phyloP scores from a whole-genome alignment of 257 asterid species.

The Parsonsia alboflavescens region DNA sequence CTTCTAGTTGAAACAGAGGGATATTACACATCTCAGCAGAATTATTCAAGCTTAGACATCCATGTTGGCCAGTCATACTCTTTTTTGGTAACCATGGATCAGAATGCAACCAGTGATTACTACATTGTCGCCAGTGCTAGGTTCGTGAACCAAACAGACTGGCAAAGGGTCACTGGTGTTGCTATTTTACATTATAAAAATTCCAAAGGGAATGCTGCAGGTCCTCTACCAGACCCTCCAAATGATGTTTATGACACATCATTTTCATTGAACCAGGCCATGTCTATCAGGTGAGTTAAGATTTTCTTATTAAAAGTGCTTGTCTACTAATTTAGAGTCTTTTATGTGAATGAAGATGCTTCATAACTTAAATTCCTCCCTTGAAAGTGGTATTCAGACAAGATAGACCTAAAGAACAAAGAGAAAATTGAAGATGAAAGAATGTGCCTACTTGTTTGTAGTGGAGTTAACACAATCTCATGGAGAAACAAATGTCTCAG shows the following conservation, averaged over 20 bases:
- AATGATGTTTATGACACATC: constrained; percentile 55
- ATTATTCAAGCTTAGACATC: constrained; percentile 68
- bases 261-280: constrained; percentile 74
- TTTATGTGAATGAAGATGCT: neutral
- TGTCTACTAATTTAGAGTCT: neutral
- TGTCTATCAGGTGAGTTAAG: constrained; percentile 62
- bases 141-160: constrained; percentile 76
- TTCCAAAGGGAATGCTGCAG: constrained; percentile 63
- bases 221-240: constrained; percentile 93
- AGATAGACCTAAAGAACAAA: neutral
- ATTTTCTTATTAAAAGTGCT: neutral
- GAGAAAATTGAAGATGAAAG: neutral
- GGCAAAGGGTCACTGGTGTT: constrained; percentile 92
- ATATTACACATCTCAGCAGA: constrained; percentile 75
- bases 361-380: neutral
- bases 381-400: neutral
- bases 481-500: neutral
- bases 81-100: constrained; percentile 83
- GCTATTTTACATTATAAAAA: constrained; percentile 80
- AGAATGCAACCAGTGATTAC: constrained; percentile 94
- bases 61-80: constrained; percentile 93
- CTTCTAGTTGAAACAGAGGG: constrained; percentile 95
- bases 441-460: neutral
- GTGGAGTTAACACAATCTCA: neutral
- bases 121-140: constrained; percentile 91